Base-by-base conservation (phyloP, 2,329 filamentous ascomycete species). In the Sclerotinia borealis region DNA sequence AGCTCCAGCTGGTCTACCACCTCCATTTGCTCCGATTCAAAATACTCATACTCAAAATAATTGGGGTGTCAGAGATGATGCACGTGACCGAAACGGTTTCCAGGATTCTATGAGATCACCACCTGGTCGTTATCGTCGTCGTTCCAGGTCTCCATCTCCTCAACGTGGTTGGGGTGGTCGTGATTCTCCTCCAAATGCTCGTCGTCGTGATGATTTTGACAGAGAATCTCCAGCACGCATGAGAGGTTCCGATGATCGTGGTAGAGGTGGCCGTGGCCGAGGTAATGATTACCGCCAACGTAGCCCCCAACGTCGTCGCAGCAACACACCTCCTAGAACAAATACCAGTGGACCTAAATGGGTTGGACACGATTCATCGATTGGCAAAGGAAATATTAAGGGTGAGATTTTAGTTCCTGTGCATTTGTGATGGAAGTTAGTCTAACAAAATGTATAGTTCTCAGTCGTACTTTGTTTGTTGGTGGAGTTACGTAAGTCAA, bases 391-490 rank as follows among this genome's bases (percentile, higher is more conserved):
- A 65, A 84, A 85, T 71, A 97, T 99, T 77, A 95, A 93, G 78
- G 83, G 83, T 85, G 78, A 41, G 2, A 45, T 27, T 68, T 52
- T 56, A 39, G 50, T 63, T 64, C 47, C 37, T 63, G 58, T 39
- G 15, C 47, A 56, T 63, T 47, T 19, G 13, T 61, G 48, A 34
- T 37, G n/a, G 19, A 36, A 39, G 7, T 45, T n/a, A 63, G 63
- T 64, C 72, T 70, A 68, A 73, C 66, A 55, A 48, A 50, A 39
- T 25, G 36, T 65, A 64, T 70, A 82, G 95, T 99, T 34, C 81
- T 96, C 64, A 98, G 93, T 77, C 87, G 95, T 72, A 99, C 95
- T 17, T 83, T 99, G 15, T 99, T 99, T 75, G 93, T 99, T 71
- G 95, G 95, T 68, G 95, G 95, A 74, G 95, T 97, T 67, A 96